These are phyloP conservation scores for Elsinoe ampelina DNA, from an alignment of 2,329 filamentous ascomycete genomes.

Conservation along the genomic window DNA sequence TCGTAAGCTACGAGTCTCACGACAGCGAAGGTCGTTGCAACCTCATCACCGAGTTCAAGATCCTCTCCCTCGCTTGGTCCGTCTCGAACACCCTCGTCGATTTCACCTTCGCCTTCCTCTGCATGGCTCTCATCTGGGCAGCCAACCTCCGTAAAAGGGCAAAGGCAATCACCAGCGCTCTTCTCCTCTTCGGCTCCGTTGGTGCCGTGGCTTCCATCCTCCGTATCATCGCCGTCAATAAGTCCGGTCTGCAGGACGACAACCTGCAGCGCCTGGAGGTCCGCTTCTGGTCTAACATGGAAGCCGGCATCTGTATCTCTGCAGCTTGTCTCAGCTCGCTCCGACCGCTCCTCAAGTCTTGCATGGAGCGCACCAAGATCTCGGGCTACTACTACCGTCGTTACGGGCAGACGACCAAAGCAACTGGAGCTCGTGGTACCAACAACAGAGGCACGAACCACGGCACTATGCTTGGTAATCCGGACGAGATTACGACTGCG, in stretches of 20 bases:
- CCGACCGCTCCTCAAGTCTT: constrained; percentile 6
- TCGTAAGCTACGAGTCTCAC: constrained; percentile 11
- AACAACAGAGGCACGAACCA: background rate
- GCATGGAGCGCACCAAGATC: constrained; percentile 11
- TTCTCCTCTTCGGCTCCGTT: constrained; percentile 5
- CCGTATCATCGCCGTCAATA: constrained; percentile 10
- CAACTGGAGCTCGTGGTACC: background rate
- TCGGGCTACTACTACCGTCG: constrained; percentile 11
- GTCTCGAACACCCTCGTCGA: constrained; percentile 3
- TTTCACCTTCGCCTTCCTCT: constrained; percentile 8
- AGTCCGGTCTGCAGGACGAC: background rate
- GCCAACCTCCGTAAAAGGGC: constrained; percentile 9
- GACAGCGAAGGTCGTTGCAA: constrained; percentile 4
- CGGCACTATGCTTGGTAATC: background rate
- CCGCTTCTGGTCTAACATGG: constrained; percentile 12
- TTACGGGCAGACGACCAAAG: constrained; percentile 8
- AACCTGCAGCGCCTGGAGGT: constrained; percentile 12
- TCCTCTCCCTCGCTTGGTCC: constrained; percentile 1
- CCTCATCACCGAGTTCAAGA: constrained; percentile 1
- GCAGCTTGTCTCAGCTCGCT: constrained; percentile 78
- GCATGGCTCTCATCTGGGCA: constrained; percentile 4
- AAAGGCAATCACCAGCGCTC: constrained; percentile 1
- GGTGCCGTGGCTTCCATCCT: constrained; percentile 1
- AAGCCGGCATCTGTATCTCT: constrained; percentile 91
- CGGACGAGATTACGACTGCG: background rate